These are phyloP conservation scores for Pilobolus umbonatus DNA, from an alignment of 192 early-diverging fungal species.

Conservation along the genomic window DNA sequence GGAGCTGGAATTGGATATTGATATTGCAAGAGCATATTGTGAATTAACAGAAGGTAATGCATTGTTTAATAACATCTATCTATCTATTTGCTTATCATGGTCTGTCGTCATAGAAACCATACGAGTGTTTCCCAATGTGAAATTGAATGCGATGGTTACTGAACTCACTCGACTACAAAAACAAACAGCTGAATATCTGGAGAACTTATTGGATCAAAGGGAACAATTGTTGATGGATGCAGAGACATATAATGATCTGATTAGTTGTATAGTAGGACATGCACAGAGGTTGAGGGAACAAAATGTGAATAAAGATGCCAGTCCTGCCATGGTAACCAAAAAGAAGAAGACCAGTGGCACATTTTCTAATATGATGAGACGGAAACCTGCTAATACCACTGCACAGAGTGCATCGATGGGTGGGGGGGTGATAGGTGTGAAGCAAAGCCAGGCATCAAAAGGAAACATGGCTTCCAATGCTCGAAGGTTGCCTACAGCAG, in stretches of 20 bases:
- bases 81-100: constrained; percentile 1
- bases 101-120: constrained; percentile 37
- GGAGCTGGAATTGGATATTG: constrained; percentile 36
- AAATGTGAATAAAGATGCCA: constrained; percentile 24
- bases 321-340: constrained; percentile 32
- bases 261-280: constrained; percentile 52
- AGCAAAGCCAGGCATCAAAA: constrained; percentile 5
- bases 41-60: constrained; percentile 34
- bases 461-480: constrained; percentile 8
- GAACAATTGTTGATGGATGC: constrained; percentile 59
- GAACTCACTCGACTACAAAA: constrained; percentile 42
- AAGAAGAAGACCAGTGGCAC: constrained; percentile 21
- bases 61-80: background rate
- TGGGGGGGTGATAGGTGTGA: constrained; percentile 32
- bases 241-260: constrained; percentile 57
- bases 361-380: constrained; percentile 10
- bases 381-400: background rate
- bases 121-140: constrained; percentile 41
- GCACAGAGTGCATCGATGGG: constrained; percentile 28
- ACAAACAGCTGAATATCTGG: constrained; percentile 49
- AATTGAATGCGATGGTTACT: constrained; percentile 45
- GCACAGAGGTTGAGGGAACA: constrained; percentile 41
- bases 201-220: constrained; percentile 53
- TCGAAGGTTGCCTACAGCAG: background rate
- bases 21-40: constrained; percentile 38